Base-by-base conservation (phyloP, 1,284 basidiomycete species). In the Stygiomarasmius scandens region DNA sequence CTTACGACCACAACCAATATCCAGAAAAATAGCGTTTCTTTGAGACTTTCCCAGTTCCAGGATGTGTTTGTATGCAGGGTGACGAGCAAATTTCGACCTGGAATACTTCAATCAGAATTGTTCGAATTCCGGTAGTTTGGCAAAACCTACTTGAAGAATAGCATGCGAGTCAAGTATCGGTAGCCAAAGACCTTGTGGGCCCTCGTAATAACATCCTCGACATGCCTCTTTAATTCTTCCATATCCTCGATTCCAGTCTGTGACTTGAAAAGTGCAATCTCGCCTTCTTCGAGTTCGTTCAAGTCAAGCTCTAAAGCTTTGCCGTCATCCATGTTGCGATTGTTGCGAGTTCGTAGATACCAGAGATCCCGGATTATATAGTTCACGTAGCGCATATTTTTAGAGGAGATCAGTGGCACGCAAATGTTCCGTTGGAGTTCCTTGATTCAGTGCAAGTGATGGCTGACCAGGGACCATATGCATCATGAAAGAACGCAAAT, bases 161-260 rank as follows among this genome's bases (percentile, higher is more conserved):
- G 6, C 16, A 44, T 74, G 59, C 71, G 73, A 20, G 70, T 74
- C 16, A 77, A 65, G 46, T 34, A 47, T 14, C 27, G 12, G 29
- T 49, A 55, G n/a, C 20, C 48, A 23, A 49, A 38, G 2, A 49
- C 24, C 47, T 58, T 32, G 20, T 25, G 75, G 20, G 75, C 77
- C 54, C 74, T 71, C 4, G 60, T 58, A 57, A 76, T 76, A 20
- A 75, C 63, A 9, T 51, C 48, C 5, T 77, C 29, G 20, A 79
- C 70, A 59, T 80, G 78, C 50, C 69, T 55, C 62, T 71, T 76
- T 27, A 76, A 62, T 45, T 69, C 69, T 11, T 71, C 67, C 1
- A 66, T 66, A 52, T 73, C 69, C 12, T 65, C 46, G 14, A 77
- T 76, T 0, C 71, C 69, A 1, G 74, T 75, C 52, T 69, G 65